Base-by-base conservation (phyloP, 768 basidiomycete genomes). In the Leccinellum luteum region DNA sequence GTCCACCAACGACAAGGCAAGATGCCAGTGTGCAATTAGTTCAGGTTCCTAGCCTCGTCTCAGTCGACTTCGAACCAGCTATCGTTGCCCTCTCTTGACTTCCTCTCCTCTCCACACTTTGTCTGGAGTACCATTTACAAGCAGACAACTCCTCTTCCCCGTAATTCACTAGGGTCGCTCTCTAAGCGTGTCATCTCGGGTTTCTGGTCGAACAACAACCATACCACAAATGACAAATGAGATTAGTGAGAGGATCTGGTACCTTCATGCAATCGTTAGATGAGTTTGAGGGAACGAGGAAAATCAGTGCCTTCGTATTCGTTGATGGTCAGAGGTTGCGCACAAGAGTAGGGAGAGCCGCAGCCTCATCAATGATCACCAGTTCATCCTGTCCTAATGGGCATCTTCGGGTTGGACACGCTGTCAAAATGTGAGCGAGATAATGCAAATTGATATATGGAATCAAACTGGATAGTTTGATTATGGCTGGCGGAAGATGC, bases 361-460 rank as follows among this genome's bases (percentile, higher is more conserved):
- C 97, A 7, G 96, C 96, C 74, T 99, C 97, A 66, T 99, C 96
- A 61, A 99, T 96, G 65, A 98, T 89, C 61, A 98, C 87, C 5
- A 99, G 82, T 66, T 98, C 97, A 1, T 96, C 97, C 70, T 98
- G 96, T 7, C 96, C 94, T 9, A 99, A 70, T 99, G 96, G 0
- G 93, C 90, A 70, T 99, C 97, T 79, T 97, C 87, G 1, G 97
- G 97, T 81, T 95, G 91, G 48, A 99, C 98, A 69, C 98, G 98
- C 93, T 99, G 60, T n/a, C 10, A 38, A 49, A n/a, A 41, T 21
- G 14, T 64, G 31, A 64, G 44, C 17, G 44, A 34, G 34, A 31
- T 30, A 52, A 34, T 35, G 9, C 17, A 6, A 25, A n/a, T 23
- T 25, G 34, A 8, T 23, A 25, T 25, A 43, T 5, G 25, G 19